Conservation (phyloP, 306 rosid genomes). For the Ormosia semicastrata region DNA sequence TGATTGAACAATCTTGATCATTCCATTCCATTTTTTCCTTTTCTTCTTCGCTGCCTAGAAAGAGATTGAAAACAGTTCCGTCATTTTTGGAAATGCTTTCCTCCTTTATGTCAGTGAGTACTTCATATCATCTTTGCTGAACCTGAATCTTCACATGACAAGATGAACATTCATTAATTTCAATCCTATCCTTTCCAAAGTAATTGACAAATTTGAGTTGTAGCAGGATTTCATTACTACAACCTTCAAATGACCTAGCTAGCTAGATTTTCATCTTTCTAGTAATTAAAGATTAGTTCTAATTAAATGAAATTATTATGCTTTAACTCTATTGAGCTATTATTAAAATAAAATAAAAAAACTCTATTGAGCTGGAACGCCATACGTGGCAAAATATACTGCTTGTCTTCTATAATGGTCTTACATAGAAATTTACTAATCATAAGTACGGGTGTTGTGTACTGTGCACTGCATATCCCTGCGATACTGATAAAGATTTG, state of each 20-base stretch:
- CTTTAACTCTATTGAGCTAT: background rate
- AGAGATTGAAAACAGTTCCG: constrained; percentile 24
- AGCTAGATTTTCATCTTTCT: constrained; percentile 5
- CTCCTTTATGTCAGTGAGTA: constrained; percentile 18
- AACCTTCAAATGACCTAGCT: background rate
- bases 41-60: constrained; percentile 22
- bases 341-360: no score
- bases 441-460: constrained; percentile 20
- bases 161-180: constrained; percentile 21
- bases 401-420: background rate
- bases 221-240: background rate
- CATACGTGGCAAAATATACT: constrained; percentile 14
- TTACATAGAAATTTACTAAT: background rate
- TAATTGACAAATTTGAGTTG: constrained; percentile 9
- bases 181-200: constrained; percentile 22
- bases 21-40: constrained; percentile 35
- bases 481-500: constrained; percentile 43
- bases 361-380: no score
- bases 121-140: constrained; percentile 20
- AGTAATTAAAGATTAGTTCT: background rate
- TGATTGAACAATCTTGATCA: constrained; percentile 39
- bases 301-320: background rate
- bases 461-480: constrained; percentile 38
- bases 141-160: constrained; percentile 44
- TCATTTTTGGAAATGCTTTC: constrained; percentile 28